These are phyloP conservation scores for Aulographum hederae DNA, from an alignment of 2,329 filamentous ascomycete species.

Conservation along the genomic window DNA sequence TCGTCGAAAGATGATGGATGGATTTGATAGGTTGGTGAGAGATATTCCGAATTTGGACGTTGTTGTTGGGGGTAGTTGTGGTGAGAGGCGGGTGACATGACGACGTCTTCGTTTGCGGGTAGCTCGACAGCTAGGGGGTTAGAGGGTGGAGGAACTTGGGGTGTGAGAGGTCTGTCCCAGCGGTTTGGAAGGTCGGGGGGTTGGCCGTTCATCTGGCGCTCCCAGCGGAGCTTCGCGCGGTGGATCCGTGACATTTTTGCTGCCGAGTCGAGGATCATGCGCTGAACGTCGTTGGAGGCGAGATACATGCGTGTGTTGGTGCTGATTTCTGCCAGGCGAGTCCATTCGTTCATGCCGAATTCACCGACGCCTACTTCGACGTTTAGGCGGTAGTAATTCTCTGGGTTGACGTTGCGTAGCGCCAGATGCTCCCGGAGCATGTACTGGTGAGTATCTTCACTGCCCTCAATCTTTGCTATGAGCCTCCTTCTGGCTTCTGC, in stretches of 20 bases:
- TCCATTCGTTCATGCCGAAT: slow-evolving; percentile 98
- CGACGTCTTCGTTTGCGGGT: slow-evolving; percentile 35
- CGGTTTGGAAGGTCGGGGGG: slow-evolving; percentile 12
- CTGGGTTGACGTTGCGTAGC: slow-evolving; percentile 61
- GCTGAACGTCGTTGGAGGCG: slow-evolving; percentile 51
- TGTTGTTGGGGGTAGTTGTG: too few relatives aligned
- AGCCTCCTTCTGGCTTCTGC: slow-evolving; percentile 73
- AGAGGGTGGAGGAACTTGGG: slow-evolving; percentile 24
- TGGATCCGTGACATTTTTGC: slow-evolving; percentile 71
- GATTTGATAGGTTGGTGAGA: slow-evolving; percentile 14
- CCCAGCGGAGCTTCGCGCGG: slow-evolving; percentile 52
- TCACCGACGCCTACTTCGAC: slow-evolving; percentile 92
- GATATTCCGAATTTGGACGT: slow-evolving; percentile 24
- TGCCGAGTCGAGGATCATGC: slow-evolving; percentile 58
- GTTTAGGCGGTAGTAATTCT: slow-evolving; percentile 93
- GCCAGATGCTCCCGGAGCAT: slow-evolving; percentile 67
- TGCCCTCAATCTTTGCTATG: slow-evolving; percentile 86
- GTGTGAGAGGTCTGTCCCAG: slow-evolving; percentile 14
- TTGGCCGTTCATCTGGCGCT: slow-evolving; percentile 21
- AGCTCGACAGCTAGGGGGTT: slow-evolving; percentile 37
- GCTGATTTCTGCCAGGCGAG: slow-evolving; percentile 83
- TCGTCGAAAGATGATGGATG: slow-evolving; percentile 34
- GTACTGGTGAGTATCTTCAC: slow-evolving; percentile 72
- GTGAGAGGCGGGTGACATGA: slow-evolving; percentile 10
- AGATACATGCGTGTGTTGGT: slow-evolving; percentile 80